phyloP scores from a whole-genome alignment of 306 rosid species.

The Acacia melanoxylon region DNA sequence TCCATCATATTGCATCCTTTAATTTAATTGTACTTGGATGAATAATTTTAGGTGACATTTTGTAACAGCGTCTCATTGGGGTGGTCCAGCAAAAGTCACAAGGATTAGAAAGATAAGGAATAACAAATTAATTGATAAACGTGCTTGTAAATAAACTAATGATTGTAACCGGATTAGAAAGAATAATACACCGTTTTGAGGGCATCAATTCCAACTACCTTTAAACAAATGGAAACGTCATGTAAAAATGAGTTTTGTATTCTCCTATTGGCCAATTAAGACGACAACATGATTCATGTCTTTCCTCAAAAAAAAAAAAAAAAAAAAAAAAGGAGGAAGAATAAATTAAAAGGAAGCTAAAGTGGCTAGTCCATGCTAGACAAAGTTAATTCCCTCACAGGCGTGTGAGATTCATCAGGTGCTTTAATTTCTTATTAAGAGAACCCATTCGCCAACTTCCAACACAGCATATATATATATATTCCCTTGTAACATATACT shows the following conservation, averaged over 20 bases:
- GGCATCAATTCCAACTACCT: background rate
- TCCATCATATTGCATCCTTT: background rate
- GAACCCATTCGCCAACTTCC: background rate
- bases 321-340: slow-evolving; percentile 35
- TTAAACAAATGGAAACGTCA: background rate
- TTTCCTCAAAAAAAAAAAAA: slow-evolving; percentile 15
- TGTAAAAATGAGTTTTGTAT: background rate
- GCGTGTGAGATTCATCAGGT: slow-evolving; percentile 45
- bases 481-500: background rate
- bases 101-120: background rate
- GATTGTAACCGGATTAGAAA: background rate
- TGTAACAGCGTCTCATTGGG: too few relatives aligned
- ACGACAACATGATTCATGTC: slow-evolving; percentile 31
- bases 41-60: too few relatives aligned
- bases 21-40: too few relatives aligned
- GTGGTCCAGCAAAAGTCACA: too few relatives aligned
- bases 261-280: background rate
- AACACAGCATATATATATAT: background rate
- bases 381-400: slow-evolving; percentile 26
- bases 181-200: background rate
- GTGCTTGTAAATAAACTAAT: background rate
- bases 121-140: background rate
- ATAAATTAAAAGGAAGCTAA: slow-evolving; percentile 25
- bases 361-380: slow-evolving; percentile 35
- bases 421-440: slow-evolving; percentile 29